Percentiles rank a stretch among this genome's conserved stretches.
Evolutionary conservation across 2,329 filamentous ascomycete genomes (phyloP).

Genomic region (Colletotrichum zoysiae): DNA sequence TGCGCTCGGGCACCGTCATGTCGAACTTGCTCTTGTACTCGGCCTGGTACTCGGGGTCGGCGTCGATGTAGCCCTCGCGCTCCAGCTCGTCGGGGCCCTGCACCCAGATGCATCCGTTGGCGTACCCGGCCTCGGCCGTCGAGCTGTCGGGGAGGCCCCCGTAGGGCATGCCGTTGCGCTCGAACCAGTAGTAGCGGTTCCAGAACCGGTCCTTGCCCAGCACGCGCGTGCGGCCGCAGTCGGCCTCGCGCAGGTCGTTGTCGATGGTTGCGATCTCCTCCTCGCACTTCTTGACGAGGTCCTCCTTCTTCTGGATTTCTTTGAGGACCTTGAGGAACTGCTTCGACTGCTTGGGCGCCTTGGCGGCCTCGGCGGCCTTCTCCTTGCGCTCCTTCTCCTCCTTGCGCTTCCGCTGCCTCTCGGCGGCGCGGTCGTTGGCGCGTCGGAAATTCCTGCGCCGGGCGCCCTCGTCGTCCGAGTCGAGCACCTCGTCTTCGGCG

Average conservation of each 20-base stretch:
- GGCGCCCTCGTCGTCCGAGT: slow-evolving; percentile 77
- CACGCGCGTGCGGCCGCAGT: slow-evolving; percentile 89
- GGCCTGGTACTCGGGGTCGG: slow-evolving; percentile 76
- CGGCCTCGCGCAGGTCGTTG: slow-evolving; percentile 92
- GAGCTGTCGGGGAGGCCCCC: slow-evolving; percentile 89
- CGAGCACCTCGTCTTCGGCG: slow-evolving; percentile 70
- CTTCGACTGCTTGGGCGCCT: slow-evolving; percentile 83
- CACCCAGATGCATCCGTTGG: slow-evolving; percentile 95
- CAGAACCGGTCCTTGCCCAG: slow-evolving; percentile 96
- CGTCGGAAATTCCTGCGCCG: slow-evolving; percentile 67
- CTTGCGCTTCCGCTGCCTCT: slow-evolving; percentile 82
- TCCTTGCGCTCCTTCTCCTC: slow-evolving; percentile 72
- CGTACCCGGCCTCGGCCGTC: slow-evolving; percentile 87
- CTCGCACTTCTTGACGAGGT: slow-evolving; percentile 83
- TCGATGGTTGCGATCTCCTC: slow-evolving; percentile 87
- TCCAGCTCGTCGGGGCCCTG: slow-evolving; percentile 95
- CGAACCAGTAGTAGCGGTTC: slow-evolving; percentile 99
- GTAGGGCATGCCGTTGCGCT: slow-evolving; percentile 98
- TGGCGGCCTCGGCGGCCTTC: slow-evolving; percentile 71
- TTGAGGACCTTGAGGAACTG: slow-evolving; percentile 89
- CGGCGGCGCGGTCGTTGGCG: slow-evolving; percentile 76
- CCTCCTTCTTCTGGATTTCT: slow-evolving; percentile 90
- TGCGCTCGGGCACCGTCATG: slow-evolving; percentile 87
- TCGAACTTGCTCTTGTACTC: slow-evolving; percentile 83
- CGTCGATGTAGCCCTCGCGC: slow-evolving; percentile 86